These are phyloP conservation scores for Setaria viridis DNA, from an alignment of 202 grass and related monocot species.

Conservation along the genomic window DNA sequence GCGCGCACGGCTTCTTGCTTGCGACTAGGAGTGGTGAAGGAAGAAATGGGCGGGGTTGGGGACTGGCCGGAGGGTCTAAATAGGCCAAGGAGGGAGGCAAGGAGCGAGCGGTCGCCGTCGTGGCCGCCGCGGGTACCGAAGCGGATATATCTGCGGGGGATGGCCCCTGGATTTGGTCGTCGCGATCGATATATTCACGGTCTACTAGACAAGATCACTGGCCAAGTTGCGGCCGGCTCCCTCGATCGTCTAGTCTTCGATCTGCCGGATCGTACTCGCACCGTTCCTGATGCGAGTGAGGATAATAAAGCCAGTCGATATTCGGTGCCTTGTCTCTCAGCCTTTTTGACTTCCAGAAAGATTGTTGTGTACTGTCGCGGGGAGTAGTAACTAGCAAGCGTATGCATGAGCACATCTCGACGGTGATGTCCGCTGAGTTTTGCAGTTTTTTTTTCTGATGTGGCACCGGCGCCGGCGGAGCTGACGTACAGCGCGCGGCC, in stretches of 20 bases:
- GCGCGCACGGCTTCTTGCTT: not conserved
- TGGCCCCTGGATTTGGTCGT: slow-evolving; percentile 45
- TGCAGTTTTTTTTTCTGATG: too few relatives aligned
- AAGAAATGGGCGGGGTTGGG: not conserved
- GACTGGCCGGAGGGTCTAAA: not conserved
- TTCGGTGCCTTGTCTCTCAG: not conserved
- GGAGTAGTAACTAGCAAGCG: not conserved
- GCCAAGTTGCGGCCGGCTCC: too few relatives aligned
- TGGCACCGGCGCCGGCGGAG: too few relatives aligned
- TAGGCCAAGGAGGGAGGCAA: not conserved
- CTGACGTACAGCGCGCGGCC: too few relatives aligned
- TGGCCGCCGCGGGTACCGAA: slow-evolving; percentile 25
- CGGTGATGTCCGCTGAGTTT: not conserved
- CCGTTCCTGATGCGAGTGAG: too few relatives aligned
- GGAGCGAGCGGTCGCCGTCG: not conserved
- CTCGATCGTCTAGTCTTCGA: too few relatives aligned
- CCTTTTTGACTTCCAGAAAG: not conserved
- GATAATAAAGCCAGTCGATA: not conserved
- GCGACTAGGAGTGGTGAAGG: not conserved
- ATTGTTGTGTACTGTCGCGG: too few relatives aligned
- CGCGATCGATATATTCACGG: slow-evolving; percentile 50
- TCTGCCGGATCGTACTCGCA: too few relatives aligned
- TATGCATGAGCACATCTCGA: not conserved
- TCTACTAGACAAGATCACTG: slow-evolving; percentile 43
- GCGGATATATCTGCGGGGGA: slow-evolving; percentile 43